A percentile compares a stretch with the other conserved stretches of the same genome.
phyloP scores from a whole-genome alignment of 371 early-diverging fungal genomes.

The Lichtheimia corymbifera region DNA sequence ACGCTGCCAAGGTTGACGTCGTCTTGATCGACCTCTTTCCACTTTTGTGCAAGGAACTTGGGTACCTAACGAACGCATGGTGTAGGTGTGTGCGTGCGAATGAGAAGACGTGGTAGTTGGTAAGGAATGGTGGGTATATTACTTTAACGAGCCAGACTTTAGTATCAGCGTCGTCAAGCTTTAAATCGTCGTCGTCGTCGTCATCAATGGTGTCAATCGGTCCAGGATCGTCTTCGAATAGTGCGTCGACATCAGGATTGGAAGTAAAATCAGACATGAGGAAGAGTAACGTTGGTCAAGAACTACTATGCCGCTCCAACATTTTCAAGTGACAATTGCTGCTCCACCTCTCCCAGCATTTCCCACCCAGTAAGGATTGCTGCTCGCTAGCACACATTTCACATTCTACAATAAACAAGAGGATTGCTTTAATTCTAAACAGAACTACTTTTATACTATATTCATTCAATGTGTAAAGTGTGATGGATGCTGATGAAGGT shows the following conservation, averaged over 20 bases:
- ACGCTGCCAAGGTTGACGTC: conserved; percentile 77
- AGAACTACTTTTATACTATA: too few relatives aligned
- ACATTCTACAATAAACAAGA: too few relatives aligned
- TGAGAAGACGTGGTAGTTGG: too few relatives aligned
- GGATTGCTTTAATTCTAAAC: too few relatives aligned
- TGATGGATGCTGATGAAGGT: too few relatives aligned
- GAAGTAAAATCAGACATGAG: conserved; percentile 6
- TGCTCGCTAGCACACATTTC: too few relatives aligned
- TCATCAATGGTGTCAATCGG: conserved; percentile 49
- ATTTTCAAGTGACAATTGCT: too few relatives aligned
- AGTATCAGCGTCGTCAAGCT: conserved; percentile 62
- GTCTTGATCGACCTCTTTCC: conserved; percentile 70
- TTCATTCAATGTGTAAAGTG: too few relatives aligned
- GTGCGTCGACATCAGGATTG: conserved; percentile 55
- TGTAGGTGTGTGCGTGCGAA: too few relatives aligned
- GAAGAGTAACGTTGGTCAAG: background rate
- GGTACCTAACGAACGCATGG: conserved; percentile 54
- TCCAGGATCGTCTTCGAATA: conserved; percentile 66
- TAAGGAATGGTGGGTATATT: background rate
- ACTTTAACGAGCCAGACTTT: conserved; percentile 93
- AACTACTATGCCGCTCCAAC: too few relatives aligned
- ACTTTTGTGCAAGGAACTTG: conserved; percentile 80
- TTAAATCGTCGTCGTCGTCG: conserved; percentile 77
- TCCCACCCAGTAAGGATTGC: too few relatives aligned
- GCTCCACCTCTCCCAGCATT: too few relatives aligned